Evolutionary conservation across 371 early-diverging fungal genomes (phyloP).

Genomic region (Entomophthora muscae): DNA sequence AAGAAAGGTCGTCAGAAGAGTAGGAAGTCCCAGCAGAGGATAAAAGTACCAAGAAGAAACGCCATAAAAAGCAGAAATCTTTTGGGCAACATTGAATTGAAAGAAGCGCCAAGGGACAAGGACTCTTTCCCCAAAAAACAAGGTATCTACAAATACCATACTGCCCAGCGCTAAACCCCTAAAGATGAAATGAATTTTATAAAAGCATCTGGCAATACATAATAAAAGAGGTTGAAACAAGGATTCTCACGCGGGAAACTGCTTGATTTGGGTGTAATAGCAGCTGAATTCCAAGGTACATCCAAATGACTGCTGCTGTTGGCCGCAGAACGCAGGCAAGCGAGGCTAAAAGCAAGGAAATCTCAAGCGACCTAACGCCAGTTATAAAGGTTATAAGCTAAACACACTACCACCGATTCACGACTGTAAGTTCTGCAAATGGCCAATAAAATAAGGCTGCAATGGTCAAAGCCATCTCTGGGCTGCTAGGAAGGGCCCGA

Average conservation of each 20-base stretch:
- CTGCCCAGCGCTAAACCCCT: constrained; percentile 20
- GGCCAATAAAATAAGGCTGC: constrained; percentile 64
- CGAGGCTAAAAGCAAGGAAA: constrained; percentile 44
- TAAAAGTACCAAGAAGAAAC: constrained; percentile 83
- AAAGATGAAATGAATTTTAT: constrained; percentile 3
- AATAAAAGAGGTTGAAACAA: constrained; percentile 10
- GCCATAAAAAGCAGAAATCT: constrained; percentile 74
- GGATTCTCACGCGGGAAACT: background rate
- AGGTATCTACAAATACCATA: constrained; percentile 35
- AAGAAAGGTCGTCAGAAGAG: constrained; percentile 49
- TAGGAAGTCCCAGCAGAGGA: constrained; percentile 57
- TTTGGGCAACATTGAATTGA: constrained; percentile 52
- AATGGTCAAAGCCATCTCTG: constrained; percentile 44
- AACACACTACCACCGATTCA: constrained; percentile 1
- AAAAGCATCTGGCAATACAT: background rate
- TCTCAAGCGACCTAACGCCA: constrained; percentile 16
- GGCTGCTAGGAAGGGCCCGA: constrained; percentile 52
- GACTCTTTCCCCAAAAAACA: constrained; percentile 34
- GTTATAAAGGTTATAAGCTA: background rate
- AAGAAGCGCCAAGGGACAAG: constrained; percentile 59
- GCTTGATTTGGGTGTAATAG: constrained; percentile 12
- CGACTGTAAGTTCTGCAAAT: constrained; percentile 7
- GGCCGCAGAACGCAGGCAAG: constrained; percentile 67
- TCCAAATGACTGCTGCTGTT: constrained; percentile 69
- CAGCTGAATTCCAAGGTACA: constrained; percentile 40